Evolutionary conservation across 2,329 filamentous ascomycete species (phyloP), one percentile per base, ranked within the genome.

Genomic region (Colletotrichum cereale): DNA sequence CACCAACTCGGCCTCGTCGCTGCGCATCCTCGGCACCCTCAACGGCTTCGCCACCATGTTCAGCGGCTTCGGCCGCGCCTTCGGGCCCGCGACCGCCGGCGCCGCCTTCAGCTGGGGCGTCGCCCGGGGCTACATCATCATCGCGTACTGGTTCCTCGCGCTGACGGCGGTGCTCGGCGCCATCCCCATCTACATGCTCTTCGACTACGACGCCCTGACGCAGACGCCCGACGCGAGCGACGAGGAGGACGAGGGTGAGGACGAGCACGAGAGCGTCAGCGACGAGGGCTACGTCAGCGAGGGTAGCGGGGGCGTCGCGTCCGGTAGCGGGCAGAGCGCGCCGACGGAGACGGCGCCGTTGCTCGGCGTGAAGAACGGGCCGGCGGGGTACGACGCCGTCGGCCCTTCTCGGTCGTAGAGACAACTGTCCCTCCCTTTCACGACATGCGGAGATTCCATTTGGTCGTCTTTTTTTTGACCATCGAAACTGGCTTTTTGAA

Each of bases 11-110:
- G 93, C 95, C 0, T 94, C 95, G 0, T 95, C 92, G 10, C 92
- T 92, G 67, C 88, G 93, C 61, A 93, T 97, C 1, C 89, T 98
- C 2, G 96, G 96, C 3, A 95, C 93, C 0, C 92, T 98, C 66
- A 98, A 98, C 77, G 96, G 96, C 3, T 90, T 97, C 73, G 95
- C 94, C 0, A 97, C 95, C 0, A 93, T 92, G 67, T 90, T 95
- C 42, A 92, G 91, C 74, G 95, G 93, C 0, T 81, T 98, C 6
- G 96, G 95, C 2, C 86, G 95, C 60, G 95, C 94, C 0, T 77
- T 88, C 0, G 96, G 96, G 0, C 96, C 96, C 0, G 93, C 93
- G 0, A 80, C 92, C 42, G 88, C 90, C 0, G 96, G 96, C 0
- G 83, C 86, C 1, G 85, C 91, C 0, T 98, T 97, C 78, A 92